Base-by-base conservation (phyloP, 495 filamentous ascomycete species). In the Tuber calosporum region DNA sequence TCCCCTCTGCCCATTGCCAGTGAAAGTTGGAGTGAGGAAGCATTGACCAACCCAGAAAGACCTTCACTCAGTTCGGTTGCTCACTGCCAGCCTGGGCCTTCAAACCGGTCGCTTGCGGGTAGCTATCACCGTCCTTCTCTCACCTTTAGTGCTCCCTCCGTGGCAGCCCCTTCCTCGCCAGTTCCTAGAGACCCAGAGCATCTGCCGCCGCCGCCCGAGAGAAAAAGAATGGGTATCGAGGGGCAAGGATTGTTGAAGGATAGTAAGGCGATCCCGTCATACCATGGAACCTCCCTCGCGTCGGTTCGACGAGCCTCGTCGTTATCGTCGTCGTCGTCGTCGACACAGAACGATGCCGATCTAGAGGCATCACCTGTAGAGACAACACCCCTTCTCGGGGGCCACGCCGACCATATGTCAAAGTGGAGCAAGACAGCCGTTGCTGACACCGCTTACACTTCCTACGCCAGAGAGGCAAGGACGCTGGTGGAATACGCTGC, bases 341-440 rank as follows among this genome's bases (percentile, higher is more conserved):
- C 41, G 36, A n/a, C 45, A 26, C 30, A 22, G 15, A 4, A 42
- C 20, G 20, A 43, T n/a, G 30, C 13, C 11, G 36, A 17, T 11
- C 39, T 48, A 36, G 43, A 73, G 26, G n/a, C 26, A 13, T 34
- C 45, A 39, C 62, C 82, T 53, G 82, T 76, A n/a, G 89, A 90
- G 81, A 85, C 83, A 4, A 87, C 85, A 2, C 82, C 86, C 38
- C 79, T 91, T 22, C 82, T 91, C 30, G 82, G 80, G 42, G 72
- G 81, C 66, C 71, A 78, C 22, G 19, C 41, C 26, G 22, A 53
- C 3, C 34, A 68, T 22, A n/a, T 66, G 67, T 82, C 86, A 67
- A 90, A 91, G 83, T 97, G 93, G 93, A 90, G 93, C 72, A 89
- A 90, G 48, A 91, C 92, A 2, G 91, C 94, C 17, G 84, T 86